phyloP scores from a whole-genome alignment of 805 yeast genomes.

The Grigorovia jiainica region DNA sequence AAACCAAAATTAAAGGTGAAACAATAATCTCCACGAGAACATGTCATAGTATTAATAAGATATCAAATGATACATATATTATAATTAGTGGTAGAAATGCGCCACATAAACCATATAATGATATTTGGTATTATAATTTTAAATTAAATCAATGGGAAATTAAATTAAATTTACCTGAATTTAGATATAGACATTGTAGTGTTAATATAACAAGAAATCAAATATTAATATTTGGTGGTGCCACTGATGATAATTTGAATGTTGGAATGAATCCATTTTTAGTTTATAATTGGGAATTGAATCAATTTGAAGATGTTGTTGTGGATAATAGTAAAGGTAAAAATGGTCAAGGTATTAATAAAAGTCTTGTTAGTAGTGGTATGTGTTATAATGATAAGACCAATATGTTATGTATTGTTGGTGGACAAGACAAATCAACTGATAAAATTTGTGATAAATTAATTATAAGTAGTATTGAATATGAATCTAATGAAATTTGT shows the following conservation, averaged over 20 bases:
- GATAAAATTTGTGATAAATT: slow-evolving; percentile 24
- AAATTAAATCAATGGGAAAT: slow-evolving; percentile 32
- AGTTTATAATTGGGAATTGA: slow-evolving; percentile 8
- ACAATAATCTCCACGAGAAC: slow-evolving; percentile 35
- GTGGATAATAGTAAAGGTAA: not conserved
- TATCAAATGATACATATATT: slow-evolving; percentile 23
- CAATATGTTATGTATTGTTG: slow-evolving; percentile 13
- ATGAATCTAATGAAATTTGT: slow-evolving; percentile 5
- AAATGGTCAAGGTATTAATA: no score
- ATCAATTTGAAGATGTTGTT: slow-evolving; percentile 10
- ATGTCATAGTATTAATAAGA: slow-evolving; percentile 44
- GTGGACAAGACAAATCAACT: slow-evolving; percentile 19
- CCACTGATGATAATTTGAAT: slow-evolving; percentile 3
- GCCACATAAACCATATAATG: slow-evolving; percentile 41
- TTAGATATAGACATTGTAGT: slow-evolving; percentile 45
- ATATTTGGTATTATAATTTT: slow-evolving; percentile 33
- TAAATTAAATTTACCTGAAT: slow-evolving; percentile 31
- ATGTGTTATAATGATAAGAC: slow-evolving; percentile 9
- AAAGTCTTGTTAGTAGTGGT: not conserved
- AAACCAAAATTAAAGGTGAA: not conserved
- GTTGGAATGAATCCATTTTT: slow-evolving; percentile 13
- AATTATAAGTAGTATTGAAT: slow-evolving; percentile 19
- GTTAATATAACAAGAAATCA: slow-evolving; percentile 21
- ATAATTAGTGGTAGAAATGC: slow-evolving; percentile 60
- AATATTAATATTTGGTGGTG: slow-evolving; percentile 47